phyloP scores from a whole-genome alignment of 192 early-diverging fungal species.

The Backusella westeae region DNA sequence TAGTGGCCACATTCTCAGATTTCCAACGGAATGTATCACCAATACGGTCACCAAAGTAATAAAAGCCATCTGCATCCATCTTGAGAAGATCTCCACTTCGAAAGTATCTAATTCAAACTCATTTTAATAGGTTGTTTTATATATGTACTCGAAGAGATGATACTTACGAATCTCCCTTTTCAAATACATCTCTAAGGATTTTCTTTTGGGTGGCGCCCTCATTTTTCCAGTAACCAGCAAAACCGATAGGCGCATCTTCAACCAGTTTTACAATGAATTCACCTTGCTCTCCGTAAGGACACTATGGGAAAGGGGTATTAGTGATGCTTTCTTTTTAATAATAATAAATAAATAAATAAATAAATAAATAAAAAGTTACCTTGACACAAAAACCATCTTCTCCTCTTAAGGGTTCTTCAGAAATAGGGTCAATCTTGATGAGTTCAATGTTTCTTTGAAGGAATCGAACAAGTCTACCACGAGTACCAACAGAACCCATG shows the following conservation, averaged over 20 bases:
- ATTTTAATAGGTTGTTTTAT: too few relatives aligned
- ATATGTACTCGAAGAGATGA: too few relatives aligned
- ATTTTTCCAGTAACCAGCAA: conserved; percentile 53
- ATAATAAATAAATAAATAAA: too few relatives aligned
- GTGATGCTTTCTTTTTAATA: not conserved
- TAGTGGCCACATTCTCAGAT: conserved; percentile 54
- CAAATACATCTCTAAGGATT: conserved; percentile 50
- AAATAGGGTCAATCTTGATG: conserved; percentile 55
- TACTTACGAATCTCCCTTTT: conserved; percentile 55
- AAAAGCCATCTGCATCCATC: conserved; percentile 44
- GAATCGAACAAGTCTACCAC: conserved; percentile 37
- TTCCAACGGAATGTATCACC: conserved; percentile 77
- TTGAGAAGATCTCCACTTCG: conserved; percentile 61
- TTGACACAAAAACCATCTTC: conserved; percentile 50
- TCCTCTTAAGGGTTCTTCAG: conserved; percentile 50
- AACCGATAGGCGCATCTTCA: conserved; percentile 27
- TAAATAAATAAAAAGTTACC: conserved; percentile 16
- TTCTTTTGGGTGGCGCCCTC: conserved; percentile 47
- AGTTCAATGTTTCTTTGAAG: conserved; percentile 41
- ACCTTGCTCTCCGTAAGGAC: conserved; percentile 52
- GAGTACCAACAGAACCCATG: conserved; percentile 56
- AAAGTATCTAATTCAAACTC: conserved; percentile 34
- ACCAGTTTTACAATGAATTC: conserved; percentile 52
- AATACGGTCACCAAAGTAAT: conserved; percentile 64
- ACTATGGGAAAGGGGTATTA: not conserved